Evolutionary conservation across 2,329 filamentous ascomycete species (phyloP).

Genomic region (Penicillium expansum): DNA sequence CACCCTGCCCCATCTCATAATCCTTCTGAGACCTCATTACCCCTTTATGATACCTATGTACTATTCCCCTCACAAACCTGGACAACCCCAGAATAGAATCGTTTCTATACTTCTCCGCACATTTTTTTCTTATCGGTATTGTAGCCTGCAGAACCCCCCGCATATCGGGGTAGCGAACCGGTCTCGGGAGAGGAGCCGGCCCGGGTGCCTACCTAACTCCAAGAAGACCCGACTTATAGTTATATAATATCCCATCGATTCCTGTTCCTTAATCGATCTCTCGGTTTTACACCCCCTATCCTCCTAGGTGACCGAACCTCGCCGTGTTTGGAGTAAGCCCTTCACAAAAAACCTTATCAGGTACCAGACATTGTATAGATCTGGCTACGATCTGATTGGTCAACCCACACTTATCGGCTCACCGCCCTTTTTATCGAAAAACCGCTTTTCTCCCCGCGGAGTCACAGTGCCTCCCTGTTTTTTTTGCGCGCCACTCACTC

Average conservation of each 20-base stretch:
- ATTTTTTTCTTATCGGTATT: not conserved
- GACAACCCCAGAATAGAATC: conserved; percentile 13
- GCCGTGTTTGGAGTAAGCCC: not conserved
- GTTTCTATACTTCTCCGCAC: conserved; percentile 1
- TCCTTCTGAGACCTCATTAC: not conserved
- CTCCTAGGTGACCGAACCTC: not conserved
- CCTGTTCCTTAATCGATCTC: not conserved
- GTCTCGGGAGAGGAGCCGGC: conserved; percentile 7
- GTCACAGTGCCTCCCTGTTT: conserved; percentile 11
- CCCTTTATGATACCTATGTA: conserved; percentile 18
- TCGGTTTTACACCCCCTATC: too few species aligned
- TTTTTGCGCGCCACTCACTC: conserved; percentile 11
- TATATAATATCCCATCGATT: not conserved
- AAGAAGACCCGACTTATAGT: not conserved
- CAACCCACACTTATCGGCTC: conserved; percentile 30
- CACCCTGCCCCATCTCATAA: conserved; percentile 14
- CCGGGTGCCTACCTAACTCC: not conserved
- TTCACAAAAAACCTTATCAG: not conserved
- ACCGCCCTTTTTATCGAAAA: conserved; percentile 35
- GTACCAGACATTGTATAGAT: not conserved
- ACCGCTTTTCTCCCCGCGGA: conserved; percentile 22
- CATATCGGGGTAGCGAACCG: conserved; percentile 11
- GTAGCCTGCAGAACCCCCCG: not conserved
- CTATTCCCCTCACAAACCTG: conserved; percentile 9
- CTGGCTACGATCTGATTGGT: conserved; percentile 18